These are phyloP conservation scores for Ciborinia camelliae DNA, from an alignment of 2,329 filamentous ascomycete species.

Conservation along the genomic window DNA sequence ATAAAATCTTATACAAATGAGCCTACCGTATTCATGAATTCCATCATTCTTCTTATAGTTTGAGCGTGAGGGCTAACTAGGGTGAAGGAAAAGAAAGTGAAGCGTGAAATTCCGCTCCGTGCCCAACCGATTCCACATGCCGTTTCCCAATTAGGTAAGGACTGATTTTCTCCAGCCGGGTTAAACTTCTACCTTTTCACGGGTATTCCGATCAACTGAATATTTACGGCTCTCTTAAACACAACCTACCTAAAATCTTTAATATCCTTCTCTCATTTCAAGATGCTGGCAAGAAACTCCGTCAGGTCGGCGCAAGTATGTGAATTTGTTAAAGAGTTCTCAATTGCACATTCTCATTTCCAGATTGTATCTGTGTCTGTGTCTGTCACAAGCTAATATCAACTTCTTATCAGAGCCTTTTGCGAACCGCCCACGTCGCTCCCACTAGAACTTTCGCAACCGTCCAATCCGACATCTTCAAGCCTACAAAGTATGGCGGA, in stretches of 20 bases:
- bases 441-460: conserved; percentile 60
- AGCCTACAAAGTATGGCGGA: conserved; percentile 92
- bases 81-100: conserved; percentile 6
- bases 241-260: conserved; percentile 8
- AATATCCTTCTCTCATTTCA: conserved; percentile 21
- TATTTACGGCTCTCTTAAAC: conserved; percentile 11
- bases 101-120: conserved; percentile 19
- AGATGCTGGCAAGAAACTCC: conserved; percentile 38
- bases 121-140: conserved; percentile 17
- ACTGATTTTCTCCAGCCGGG: conserved; percentile 1
- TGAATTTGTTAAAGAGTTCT: conserved; percentile 16
- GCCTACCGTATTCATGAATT: neutral
- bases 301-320: conserved; percentile 46
- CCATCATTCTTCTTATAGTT: too few relatives aligned
- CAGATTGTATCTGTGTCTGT: conserved; percentile 5
- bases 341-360: conserved; percentile 31
- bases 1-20: neutral
- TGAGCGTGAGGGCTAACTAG: neutral
- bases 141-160: conserved; percentile 18
- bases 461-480: conserved; percentile 93
- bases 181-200: conserved; percentile 19
- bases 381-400: conserved; percentile 18
- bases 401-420: conserved; percentile 38
- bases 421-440: conserved; percentile 33
- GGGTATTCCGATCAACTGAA: conserved; percentile 11